Conservation (phyloP, 345 rosid species). For the Acer campestre region DNA sequence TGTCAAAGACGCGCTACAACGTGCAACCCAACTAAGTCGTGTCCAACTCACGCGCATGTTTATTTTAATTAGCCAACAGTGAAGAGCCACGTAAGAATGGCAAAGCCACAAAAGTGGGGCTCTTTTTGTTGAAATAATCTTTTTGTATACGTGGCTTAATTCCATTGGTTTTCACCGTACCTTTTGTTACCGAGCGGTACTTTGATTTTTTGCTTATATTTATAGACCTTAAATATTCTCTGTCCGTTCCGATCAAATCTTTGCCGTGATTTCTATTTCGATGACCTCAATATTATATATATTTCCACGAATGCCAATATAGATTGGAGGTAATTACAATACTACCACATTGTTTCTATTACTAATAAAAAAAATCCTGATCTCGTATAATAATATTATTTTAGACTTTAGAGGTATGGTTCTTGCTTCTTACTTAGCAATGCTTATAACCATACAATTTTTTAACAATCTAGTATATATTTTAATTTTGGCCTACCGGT, state of each 20-base stretch:
- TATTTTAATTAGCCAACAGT: neutral
- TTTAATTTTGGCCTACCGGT: no score
- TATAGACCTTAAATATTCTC: neutral
- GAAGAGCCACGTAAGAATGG: neutral
- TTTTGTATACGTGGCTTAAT: neutral
- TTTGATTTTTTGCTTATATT: neutral
- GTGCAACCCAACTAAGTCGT: neutral
- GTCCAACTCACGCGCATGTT: neutral
- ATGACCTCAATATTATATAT: neutral
- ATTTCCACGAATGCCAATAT: neutral
- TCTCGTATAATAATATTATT: no score
- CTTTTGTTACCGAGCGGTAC: neutral
- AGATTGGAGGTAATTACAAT: neutral
- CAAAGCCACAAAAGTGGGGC: neutral
- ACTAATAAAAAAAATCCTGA: neutral
- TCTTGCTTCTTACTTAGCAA: no score
- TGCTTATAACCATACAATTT: no score
- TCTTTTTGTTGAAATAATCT: neutral
- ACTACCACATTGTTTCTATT: neutral
- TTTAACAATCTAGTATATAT: no score
- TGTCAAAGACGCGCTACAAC: slow-evolving; percentile 4
- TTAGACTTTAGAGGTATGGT: no score
- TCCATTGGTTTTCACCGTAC: neutral
- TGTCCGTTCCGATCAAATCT: neutral
- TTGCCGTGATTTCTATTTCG: no score